Percentiles rank a stretch among this genome's conserved stretches.
Conservation (phyloP, 2,329 filamentous ascomycete genomes). For the Pseudomassariella vexata region DNA sequence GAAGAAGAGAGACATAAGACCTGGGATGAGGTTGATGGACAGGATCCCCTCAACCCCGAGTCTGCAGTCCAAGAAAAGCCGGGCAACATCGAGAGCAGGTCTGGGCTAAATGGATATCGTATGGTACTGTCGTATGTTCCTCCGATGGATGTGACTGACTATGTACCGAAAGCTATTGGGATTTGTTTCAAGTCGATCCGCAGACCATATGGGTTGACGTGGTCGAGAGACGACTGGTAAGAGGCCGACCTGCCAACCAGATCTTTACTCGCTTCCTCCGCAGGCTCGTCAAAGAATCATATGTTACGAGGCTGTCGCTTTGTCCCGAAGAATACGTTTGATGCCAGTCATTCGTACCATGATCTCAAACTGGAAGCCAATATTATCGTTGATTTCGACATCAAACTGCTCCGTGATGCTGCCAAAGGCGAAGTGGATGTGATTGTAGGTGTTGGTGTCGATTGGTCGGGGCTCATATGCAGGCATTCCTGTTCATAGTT, state of each 20-base stretch:
- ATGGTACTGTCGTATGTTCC: too few relatives aligned
- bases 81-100: too few relatives aligned
- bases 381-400: conserved; percentile 19
- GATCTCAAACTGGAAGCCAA: too few relatives aligned
- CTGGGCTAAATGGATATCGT: too few relatives aligned
- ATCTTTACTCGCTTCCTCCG: conserved; percentile 1
- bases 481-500: conserved; percentile 11
- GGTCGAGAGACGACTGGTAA: not conserved
- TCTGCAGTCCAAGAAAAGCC: too few relatives aligned
- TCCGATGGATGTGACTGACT: too few relatives aligned
- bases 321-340: conserved; percentile 1
- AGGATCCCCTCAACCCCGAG: too few relatives aligned
- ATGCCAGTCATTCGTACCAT: too few relatives aligned
- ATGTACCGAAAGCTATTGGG: too few relatives aligned
- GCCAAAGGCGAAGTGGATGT: conserved; percentile 28
- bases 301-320: not conserved
- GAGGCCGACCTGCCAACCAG: not conserved
- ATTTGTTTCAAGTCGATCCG: too few relatives aligned
- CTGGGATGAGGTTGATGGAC: too few relatives aligned
- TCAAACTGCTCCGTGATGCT: conserved; percentile 18
- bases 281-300: not conserved
- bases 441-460: conserved; percentile 10
- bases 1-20: too few relatives aligned
- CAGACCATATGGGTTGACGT: not conserved
- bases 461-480: conserved; percentile 8